Evolutionary conservation across 2,329 filamentous ascomycete genomes (phyloP), one percentile per base, ranked within the genome.

Genomic region (Chaetomium sp.): DNA sequence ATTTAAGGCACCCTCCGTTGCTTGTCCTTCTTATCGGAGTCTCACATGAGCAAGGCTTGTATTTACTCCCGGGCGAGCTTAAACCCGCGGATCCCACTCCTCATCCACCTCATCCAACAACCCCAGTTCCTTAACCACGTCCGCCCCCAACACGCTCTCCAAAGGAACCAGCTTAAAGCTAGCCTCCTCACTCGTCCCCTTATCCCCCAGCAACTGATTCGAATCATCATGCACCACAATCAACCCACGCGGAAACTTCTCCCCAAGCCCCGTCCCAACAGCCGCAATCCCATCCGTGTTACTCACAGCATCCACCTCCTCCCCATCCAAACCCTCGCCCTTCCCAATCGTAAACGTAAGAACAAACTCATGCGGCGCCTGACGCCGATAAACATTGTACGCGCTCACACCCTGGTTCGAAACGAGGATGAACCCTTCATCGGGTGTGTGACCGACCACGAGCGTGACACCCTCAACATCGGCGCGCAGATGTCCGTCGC

Each of bases 101-200:
- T 14, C 36, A 43, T 55, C 52, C 40, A 58, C 56, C 49, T 55
- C 9, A 5, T 49, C 53, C 56, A 58, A 27, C 49, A 58, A 42
- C 4, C 46, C 49, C 40, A 55, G 14, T 37, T 37, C 3, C 46
- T 19, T 53, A 35, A 58, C 45, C 11, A 49, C 56, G 8, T 58
- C 53, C 2, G 56, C 53, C 33, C 56, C 56, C 4, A 58, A 6
- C 4, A 58, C 36, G 32, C n/a, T 48, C 5, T 52, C 56, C 53
- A 58, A 36, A 35, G 53, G 49, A 9, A 58, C 49, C 44, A 58
- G n/a, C 56, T 58, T 58, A 10, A 58, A 58, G 45, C 56, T 58
- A 35, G 53, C 56, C 56, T 50, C 53, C n/a, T 32, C 49, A 10
- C 56, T 58, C 35, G 56, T 58, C n/a, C 56, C 56, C 8, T 46